Evolutionary conservation across 2,329 filamentous ascomycete genomes (phyloP), one percentile per base, ranked within the genome.

Genomic region (Paramyrothecium roridum): DNA sequence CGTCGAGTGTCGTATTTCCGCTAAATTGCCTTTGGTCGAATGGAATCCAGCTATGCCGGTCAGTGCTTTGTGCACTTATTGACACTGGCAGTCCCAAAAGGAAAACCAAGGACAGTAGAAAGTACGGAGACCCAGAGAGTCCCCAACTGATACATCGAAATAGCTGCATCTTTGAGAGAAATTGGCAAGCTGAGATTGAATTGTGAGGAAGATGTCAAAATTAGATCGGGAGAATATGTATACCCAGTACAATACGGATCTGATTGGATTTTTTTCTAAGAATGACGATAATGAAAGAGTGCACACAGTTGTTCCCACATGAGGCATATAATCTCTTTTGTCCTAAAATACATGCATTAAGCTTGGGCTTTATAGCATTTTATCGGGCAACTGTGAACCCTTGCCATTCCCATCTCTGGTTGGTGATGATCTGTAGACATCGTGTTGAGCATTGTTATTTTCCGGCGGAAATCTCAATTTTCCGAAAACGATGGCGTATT

Each of bases 1-100:
- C 48, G 21, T 53, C 52, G 8, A 53, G 52, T 43, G 52, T 53
- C 11, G 52, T 21, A 33, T 53, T 53, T 40, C 52, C 43, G 40
- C 22, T 33, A 43, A 53, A 53, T 37, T 53, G 52, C 19, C n/a
- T 16, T 4, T 22, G 52, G 23, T 53, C 52, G n/a, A 53, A 37
- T 6, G 52, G 52, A 53, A 53, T 48, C 52, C 52, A 53, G 52
- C 33, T 26, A 48, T 33, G n/a, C 13, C 23, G 17, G 52, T 48
- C 46, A 48, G n/a, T 48, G 43, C 45, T 37, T 21, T 47, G 40
- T 19, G 23, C 46, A 20, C 16, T 8, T 37, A 22, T 43, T 48
- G 40, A 23, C 21, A 53, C 43, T 30, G 52, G 21, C 52, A 53
- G n/a, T 21, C 49, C 49, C 45, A 53, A 53, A 23, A 43, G 40